These are phyloP conservation scores for Leptosphaerulina australis DNA, from an alignment of 2,329 filamentous ascomycete genomes.

Conservation along the genomic window DNA sequence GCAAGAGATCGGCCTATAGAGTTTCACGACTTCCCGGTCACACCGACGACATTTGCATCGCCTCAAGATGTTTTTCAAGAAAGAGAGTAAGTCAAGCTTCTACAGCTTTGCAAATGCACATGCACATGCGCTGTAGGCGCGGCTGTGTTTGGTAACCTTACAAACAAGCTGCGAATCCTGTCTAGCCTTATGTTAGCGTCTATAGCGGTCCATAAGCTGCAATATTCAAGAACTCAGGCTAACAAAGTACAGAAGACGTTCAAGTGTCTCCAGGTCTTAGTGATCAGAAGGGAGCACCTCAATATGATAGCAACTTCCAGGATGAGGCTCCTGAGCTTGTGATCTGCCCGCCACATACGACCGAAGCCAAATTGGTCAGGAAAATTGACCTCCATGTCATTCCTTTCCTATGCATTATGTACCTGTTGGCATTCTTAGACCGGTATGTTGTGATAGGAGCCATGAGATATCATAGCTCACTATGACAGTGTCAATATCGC, in stretches of 20 bases:
- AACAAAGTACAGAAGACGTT: constrained; percentile 24
- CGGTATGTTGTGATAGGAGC: constrained; percentile 30
- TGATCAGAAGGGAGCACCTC: constrained; percentile 24
- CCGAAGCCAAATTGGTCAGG: constrained; percentile 53
- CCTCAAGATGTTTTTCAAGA: constrained; percentile 39
- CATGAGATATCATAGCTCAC: not conserved
- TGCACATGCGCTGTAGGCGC: not conserved
- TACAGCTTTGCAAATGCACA: not conserved
- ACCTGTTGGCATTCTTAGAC: constrained; percentile 58
- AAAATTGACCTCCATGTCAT: constrained; percentile 57
- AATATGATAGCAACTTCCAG: constrained; percentile 42
- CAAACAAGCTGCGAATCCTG: constrained; percentile 12
- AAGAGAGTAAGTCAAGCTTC: constrained; percentile 38
- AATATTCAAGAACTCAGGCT: constrained; percentile 10
- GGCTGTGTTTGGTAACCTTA: constrained; percentile 8
- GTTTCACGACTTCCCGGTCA: not conserved
- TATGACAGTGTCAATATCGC: constrained; percentile 56
- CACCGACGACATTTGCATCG: constrained; percentile 6
- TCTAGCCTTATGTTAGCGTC: constrained; percentile 4
- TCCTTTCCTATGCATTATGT: constrained; percentile 58
- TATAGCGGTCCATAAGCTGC: not conserved
- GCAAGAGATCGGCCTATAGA: constrained; percentile 7
- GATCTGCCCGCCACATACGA: constrained; percentile 56
- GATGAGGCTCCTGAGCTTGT: constrained; percentile 49
- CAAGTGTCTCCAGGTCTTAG: constrained; percentile 25